Conservation (phyloP, 805 yeast genomes). For the Zygosaccharomyces bailii region DNA sequence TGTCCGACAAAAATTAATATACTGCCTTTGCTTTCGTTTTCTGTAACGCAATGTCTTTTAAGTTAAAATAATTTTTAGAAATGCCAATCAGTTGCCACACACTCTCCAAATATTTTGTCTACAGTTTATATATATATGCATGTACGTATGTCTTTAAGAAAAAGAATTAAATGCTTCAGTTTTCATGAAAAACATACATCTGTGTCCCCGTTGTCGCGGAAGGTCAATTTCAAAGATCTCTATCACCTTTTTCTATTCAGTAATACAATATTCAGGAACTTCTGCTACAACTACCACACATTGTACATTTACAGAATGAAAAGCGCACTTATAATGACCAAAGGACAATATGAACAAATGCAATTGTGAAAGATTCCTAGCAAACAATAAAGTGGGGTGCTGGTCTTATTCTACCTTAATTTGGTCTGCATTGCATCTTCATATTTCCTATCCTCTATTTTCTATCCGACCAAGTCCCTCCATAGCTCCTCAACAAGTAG, state of each 20-base stretch:
- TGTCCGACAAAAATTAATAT: not conserved
- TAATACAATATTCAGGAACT: too few species aligned
- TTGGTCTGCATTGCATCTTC: too few species aligned
- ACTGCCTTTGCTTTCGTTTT: not conserved
- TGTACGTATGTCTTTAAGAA: not conserved
- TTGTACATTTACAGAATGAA: too few species aligned
- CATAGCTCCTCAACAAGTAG: not conserved
- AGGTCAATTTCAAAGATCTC: too few species aligned
- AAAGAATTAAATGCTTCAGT: not conserved
- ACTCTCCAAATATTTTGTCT: not conserved
- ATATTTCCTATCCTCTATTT: not conserved
- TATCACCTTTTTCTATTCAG: too few species aligned
- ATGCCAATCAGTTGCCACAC: not conserved
- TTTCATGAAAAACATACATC: not conserved
- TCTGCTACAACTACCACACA: too few species aligned
- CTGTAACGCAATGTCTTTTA: not conserved
- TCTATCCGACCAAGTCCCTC: not conserved
- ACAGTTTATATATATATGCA: not conserved
- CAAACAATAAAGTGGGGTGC: too few species aligned
- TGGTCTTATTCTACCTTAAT: too few species aligned
- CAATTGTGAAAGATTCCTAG: too few species aligned
- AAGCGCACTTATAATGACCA: too few species aligned
- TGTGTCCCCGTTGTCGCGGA: too few species aligned
- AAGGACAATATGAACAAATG: too few species aligned
- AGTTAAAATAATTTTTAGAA: not conserved